These are phyloP conservation scores for Colletotrichum sp. DNA, from an alignment of 2,329 filamentous ascomycete species.

Conservation along the genomic window DNA sequence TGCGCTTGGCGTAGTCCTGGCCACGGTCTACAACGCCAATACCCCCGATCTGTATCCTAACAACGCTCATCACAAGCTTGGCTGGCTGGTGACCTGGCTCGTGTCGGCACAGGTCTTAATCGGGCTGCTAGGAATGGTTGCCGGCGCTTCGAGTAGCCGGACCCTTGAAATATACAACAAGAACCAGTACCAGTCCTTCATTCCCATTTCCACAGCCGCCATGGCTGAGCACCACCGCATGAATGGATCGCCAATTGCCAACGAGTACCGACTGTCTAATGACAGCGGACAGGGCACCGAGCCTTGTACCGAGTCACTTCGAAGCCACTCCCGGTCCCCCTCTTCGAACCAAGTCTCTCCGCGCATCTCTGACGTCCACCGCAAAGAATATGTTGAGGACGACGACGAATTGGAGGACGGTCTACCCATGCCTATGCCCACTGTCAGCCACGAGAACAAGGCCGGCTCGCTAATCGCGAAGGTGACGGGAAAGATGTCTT, in stretches of 20 bases:
- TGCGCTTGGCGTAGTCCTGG: conserved; percentile 66
- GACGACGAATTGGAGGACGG: conserved; percentile 42
- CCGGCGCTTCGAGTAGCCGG: conserved; percentile 34
- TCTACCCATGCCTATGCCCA: conserved; percentile 48
- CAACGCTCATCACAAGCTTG: conserved; percentile 87
- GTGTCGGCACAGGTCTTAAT: conserved; percentile 73
- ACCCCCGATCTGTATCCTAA: conserved; percentile 87
- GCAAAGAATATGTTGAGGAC: conserved; percentile 55
- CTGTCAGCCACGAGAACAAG: conserved; percentile 32
- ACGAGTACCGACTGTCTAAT: conserved; percentile 63
- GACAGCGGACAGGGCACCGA: conserved; percentile 81
- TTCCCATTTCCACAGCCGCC: conserved; percentile 64
- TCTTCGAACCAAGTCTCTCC: conserved; percentile 50
- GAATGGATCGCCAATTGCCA: conserved; percentile 21
- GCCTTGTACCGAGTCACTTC: conserved; percentile 68
- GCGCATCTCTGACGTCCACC: background rate
- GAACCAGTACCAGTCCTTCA: conserved; percentile 62
- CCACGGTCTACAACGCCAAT: conserved; percentile 75
- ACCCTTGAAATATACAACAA: background rate
- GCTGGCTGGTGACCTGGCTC: conserved; percentile 82
- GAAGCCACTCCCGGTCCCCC: conserved; percentile 69
- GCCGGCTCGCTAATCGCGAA: conserved; percentile 53
- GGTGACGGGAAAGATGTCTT: conserved; percentile 60
- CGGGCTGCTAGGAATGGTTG: conserved; percentile 67
- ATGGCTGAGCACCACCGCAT: conserved; percentile 56